Percentiles rank a stretch among this genome's conserved stretches.
Evolutionary conservation across 2,329 filamentous ascomycete genomes (phyloP).

Genomic region (Clarireedia sp.): DNA sequence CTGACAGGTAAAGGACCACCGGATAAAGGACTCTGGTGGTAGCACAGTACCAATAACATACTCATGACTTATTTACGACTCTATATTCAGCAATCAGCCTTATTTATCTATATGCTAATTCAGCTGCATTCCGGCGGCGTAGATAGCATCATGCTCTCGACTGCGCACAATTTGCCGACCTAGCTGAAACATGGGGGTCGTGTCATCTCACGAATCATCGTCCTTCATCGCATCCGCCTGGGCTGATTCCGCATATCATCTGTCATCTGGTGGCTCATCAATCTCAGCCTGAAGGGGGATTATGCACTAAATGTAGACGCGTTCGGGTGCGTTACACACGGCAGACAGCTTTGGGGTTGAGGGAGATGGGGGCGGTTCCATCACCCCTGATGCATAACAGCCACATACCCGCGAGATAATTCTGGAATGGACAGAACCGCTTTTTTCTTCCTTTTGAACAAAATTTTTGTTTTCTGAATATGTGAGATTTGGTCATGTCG

Average conservation of each 20-base stretch:
- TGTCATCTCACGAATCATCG: background rate
- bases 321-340: background rate
- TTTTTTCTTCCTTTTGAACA: background rate
- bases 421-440: background rate
- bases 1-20: too few relatives aligned
- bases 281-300: background rate
- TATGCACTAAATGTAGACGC: background rate
- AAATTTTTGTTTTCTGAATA: background rate
- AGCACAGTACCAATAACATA: too few relatives aligned
- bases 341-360: background rate
- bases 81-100: background rate
- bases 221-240: background rate
- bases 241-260: background rate
- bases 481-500: background rate
- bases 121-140: background rate
- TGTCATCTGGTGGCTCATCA: background rate
- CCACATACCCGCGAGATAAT: background rate
- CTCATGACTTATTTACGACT: too few relatives aligned
- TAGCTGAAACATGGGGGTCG: background rate
- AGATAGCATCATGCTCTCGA: background rate
- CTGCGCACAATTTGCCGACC: background rate
- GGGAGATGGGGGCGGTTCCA: background rate
- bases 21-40: too few relatives aligned
- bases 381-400: background rate
- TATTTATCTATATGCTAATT: background rate